Evolutionary conservation across 2,329 filamentous ascomycete genomes (phyloP).

Genomic region (Ceratocystis huliohia): DNA sequence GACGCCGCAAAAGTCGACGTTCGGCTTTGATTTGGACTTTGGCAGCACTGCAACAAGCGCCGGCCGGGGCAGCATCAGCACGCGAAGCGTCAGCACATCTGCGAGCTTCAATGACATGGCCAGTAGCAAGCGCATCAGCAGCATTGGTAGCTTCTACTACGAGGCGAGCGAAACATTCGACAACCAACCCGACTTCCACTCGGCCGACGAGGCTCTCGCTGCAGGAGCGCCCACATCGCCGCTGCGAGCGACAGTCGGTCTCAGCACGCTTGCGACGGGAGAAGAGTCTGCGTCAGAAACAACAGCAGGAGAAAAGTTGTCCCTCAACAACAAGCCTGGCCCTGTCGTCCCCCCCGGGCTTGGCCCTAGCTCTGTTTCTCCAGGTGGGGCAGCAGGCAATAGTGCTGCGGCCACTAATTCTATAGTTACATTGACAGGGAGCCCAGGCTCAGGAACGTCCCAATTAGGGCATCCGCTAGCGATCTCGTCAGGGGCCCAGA

Average conservation of each 20-base stretch:
- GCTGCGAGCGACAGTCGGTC: not conserved
- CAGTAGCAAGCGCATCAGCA: not conserved
- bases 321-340: too few relatives aligned
- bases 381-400: not conserved
- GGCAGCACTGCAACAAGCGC: not conserved
- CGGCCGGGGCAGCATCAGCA: conserved; percentile 2
- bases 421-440: not conserved
- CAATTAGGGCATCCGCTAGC: not conserved
- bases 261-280: not conserved
- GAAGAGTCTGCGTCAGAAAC: not conserved
- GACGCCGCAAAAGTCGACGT: conserved; percentile 11
- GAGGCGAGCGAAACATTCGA: not conserved
- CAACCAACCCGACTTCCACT: not conserved
- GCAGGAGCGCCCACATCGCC: not conserved
- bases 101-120: not conserved
- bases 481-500: not conserved
- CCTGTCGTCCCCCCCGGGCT: not conserved
- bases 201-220: not conserved
- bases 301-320: too few relatives aligned
- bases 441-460: not conserved
- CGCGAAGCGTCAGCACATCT: not conserved
- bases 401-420: conserved; percentile 2
- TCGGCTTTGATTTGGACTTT: conserved; percentile 11
- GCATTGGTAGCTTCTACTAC: conserved; percentile 7
- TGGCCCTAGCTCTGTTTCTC: not conserved